phyloP scores from a whole-genome alignment of 345 rosid species.

The Hirschfeldia incana region DNA sequence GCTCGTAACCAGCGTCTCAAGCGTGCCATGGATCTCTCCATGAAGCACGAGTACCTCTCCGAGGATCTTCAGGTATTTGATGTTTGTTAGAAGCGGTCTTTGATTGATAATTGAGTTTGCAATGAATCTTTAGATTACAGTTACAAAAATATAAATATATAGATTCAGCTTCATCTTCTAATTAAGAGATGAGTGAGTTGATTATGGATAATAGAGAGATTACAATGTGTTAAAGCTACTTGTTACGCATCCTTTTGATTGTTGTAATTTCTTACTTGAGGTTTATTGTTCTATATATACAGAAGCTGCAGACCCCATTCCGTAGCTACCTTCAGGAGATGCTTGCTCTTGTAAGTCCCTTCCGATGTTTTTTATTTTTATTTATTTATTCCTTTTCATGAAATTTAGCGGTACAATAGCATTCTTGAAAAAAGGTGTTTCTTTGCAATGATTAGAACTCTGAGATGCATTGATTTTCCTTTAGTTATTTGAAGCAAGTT shows the following conservation, averaged over 20 bases:
- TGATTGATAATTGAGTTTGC: neutral
- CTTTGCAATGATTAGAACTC: neutral
- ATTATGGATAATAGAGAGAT: too few relatives aligned
- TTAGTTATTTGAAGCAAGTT: neutral
- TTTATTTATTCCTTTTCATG: neutral
- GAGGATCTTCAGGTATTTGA: slow-evolving; percentile 67
- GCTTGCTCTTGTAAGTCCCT: slow-evolving; percentile 78
- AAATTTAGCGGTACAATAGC: neutral
- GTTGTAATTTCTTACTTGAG: neutral
- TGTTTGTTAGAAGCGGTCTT: neutral
- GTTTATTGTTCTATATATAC: slow-evolving; percentile 5
- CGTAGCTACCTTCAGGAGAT: slow-evolving; percentile 87
- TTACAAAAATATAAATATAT: too few relatives aligned
- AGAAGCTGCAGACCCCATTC: slow-evolving; percentile 92
- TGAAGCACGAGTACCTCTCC: slow-evolving; percentile 94
- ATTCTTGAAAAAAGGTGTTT: neutral
- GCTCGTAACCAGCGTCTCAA: slow-evolving; percentile 96
- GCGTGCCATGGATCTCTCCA: slow-evolving; percentile 98
- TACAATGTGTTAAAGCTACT: too few relatives aligned
- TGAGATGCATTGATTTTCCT: slow-evolving; percentile 8
- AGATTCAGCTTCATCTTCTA: too few relatives aligned
- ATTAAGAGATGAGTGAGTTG: too few relatives aligned
- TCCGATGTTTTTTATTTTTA: neutral
- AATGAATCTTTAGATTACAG: too few relatives aligned
- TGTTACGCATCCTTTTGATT: neutral